Evolutionary conservation across 2,329 filamentous ascomycete genomes (phyloP).

Genomic region (Macroventuria anomochaeta): DNA sequence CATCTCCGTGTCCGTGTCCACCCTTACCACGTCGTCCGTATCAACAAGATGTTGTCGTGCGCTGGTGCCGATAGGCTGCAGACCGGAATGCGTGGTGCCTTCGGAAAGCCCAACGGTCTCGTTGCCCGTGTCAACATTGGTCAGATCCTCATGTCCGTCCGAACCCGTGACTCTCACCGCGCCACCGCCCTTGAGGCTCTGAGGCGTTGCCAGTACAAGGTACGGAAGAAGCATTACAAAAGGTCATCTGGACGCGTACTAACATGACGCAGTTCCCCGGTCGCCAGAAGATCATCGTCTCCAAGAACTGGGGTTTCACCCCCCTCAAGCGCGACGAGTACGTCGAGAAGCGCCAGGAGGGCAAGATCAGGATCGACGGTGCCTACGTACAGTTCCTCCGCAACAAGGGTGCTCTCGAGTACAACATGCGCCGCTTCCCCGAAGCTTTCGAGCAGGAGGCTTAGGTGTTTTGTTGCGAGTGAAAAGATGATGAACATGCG

Average conservation of each 20-base stretch:
- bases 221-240: conserved; percentile 16
- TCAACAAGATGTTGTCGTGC: conserved; percentile 99
- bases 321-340: conserved; percentile 98
- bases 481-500: conserved; percentile 40
- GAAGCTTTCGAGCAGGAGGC: conserved; percentile 72
- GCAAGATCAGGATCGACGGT: conserved; percentile 94
- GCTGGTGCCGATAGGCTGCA: conserved; percentile 99
- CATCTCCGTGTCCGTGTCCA: conserved; percentile 81
- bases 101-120: conserved; percentile 98
- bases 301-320: conserved; percentile 99
- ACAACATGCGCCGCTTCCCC: conserved; percentile 95
- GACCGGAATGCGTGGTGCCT: conserved; percentile 99
- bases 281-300: conserved; percentile 99
- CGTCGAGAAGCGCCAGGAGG: conserved; percentile 90
- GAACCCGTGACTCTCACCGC: conserved; percentile 94
- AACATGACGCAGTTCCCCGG: conserved; percentile 78
- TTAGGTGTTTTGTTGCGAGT: conserved; percentile 34
- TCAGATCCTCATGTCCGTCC: conserved; percentile 97
- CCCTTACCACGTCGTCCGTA: conserved; percentile 99
- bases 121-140: conserved; percentile 99
- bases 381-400: conserved; percentile 99
- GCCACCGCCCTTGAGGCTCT: conserved; percentile 96
- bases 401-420: conserved; percentile 84
- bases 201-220: conserved; percentile 98
- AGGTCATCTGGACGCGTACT: neutral